Conservation (phyloP, 805 yeast species). For the Hemisphaericaspora nanyangensis region DNA sequence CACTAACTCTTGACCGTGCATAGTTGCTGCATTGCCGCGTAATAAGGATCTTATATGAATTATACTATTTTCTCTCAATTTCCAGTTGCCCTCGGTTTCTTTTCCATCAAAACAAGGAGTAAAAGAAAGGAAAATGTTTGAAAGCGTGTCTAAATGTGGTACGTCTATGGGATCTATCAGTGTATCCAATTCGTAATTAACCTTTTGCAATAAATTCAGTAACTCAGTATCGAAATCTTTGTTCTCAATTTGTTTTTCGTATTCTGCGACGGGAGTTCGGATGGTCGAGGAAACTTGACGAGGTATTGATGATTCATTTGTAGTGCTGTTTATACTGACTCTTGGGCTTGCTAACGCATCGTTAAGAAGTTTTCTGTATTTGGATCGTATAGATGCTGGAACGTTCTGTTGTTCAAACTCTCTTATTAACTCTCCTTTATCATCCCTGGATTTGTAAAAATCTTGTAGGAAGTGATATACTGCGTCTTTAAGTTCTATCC, state of each 20-base stretch:
- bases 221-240: not conserved
- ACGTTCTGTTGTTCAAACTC: slow-evolving; percentile 37
- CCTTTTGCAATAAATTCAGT: slow-evolving; percentile 6
- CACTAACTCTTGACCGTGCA: slow-evolving; percentile 38
- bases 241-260: not conserved
- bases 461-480: slow-evolving; percentile 18
- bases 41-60: slow-evolving; percentile 54
- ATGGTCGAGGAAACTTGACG: not conserved
- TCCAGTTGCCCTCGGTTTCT: slow-evolving; percentile 92
- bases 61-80: slow-evolving; percentile 59
- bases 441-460: slow-evolving; percentile 26
- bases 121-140: slow-evolving; percentile 14
- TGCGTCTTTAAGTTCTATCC: slow-evolving; percentile 13
- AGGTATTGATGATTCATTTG: not conserved
- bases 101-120: slow-evolving; percentile 52
- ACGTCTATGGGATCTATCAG: slow-evolving; percentile 29
- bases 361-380: not conserved
- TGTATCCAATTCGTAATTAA: slow-evolving; percentile 38
- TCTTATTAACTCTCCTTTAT: slow-evolving; percentile 40
- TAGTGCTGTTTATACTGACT: too few species aligned
- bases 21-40: slow-evolving; percentile 49
- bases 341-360: not conserved
- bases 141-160: slow-evolving; percentile 18
- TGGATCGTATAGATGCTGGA: slow-evolving; percentile 7
- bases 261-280: not conserved